Base-by-base conservation (phyloP, 2,329 filamentous ascomycete genomes). In the Monosporascus sp. region DNA sequence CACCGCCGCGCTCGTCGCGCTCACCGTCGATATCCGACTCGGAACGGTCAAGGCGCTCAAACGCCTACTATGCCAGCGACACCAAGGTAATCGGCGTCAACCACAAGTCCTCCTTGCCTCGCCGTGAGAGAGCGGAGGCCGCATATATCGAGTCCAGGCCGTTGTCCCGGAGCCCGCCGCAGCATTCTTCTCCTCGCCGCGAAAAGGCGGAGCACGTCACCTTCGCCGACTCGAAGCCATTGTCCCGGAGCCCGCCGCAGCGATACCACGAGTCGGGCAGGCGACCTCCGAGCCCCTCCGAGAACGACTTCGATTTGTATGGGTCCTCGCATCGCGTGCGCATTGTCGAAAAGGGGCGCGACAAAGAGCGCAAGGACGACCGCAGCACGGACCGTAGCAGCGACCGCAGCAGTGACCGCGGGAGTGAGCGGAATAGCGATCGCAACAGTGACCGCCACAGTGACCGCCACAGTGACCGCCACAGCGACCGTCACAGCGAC, bases 221-320 rank as follows among this genome's bases (percentile, higher is more conserved):
- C 52, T 68, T 80, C 52, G 69, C 75, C 50, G 72, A 78, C 55
- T 69, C 68, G 57, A 74, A 75, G 3, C 71, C 76, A 14, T 74
- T 72, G 8, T 72, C 76, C 37, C 70, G 73, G 52, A 76, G 76
- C 27, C 74, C 78, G 26, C 75, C 78, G n/a, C 74, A 72, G 56
- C 62, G 65, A 37, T 74, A 69, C 60, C 59, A 56, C 51, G 65
- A 68, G 19, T 70, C 75, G 5, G 70, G 70, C 60, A 76, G 74
- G 20, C 43, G 43, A 11, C 73, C 74, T 14, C 58, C 73, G 3
- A 76, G 73, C 48, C 72, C 74, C 47, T 62, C 50, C 44, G 57
- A 58, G 35, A 58, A 60, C 43, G 54, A 48, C 9, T 45, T 57
- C 35, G 51, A 52, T 6, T 35, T 49, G 7, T 53, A 52, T 24